Base-by-base conservation (phyloP, 1,139 yeast species). In the Suhomyces bribrorum region DNA sequence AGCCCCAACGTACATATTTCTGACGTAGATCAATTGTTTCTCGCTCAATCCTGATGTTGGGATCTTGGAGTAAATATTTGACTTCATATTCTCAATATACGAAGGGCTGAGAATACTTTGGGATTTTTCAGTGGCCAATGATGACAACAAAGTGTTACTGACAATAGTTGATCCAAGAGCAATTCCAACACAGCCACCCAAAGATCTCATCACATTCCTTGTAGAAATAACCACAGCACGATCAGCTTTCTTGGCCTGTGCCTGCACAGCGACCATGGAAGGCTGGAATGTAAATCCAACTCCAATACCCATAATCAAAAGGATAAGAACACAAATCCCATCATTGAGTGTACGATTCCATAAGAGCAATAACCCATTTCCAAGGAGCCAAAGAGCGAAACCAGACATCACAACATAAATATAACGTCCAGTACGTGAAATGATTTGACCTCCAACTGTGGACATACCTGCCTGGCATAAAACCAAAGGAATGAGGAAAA, bases 161-260 rank as follows among this genome's bases (percentile, higher is more conserved):
- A 75, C 57, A 9, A 75, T 66, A 12, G 72, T 58, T 0, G 73
- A 66, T 14, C 66, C 62, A 2, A 71, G 53, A 0, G 81, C 79
- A 30, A 77, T 56, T 0, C 82, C 81, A 27, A 75, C 45, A 2
- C 83, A 73, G 17, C 81, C 81, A 26, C 84, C 83, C 36, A 78
- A 66, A 1, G 77, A 70, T 42, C 83, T 56, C 34, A 75, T 47
- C 8, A 77, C 73, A 46, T 77, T 77, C 52, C 83, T 62, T 1
- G 79, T 66, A 3, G 81, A 68, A 7, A 77, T 77, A 7, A 77
- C 77, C 9, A 77, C 79, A 0, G 83, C 81, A 32, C 83, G 56
- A 44, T 78, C 82, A 1, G 73, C 62, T 35, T 67, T 68, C 29
- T 54, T 61, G 7, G 79, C 67, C 38, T 76, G 77, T 1, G 83